Conservation (phyloP, 306 rosid genomes). For the Morella rubra region DNA sequence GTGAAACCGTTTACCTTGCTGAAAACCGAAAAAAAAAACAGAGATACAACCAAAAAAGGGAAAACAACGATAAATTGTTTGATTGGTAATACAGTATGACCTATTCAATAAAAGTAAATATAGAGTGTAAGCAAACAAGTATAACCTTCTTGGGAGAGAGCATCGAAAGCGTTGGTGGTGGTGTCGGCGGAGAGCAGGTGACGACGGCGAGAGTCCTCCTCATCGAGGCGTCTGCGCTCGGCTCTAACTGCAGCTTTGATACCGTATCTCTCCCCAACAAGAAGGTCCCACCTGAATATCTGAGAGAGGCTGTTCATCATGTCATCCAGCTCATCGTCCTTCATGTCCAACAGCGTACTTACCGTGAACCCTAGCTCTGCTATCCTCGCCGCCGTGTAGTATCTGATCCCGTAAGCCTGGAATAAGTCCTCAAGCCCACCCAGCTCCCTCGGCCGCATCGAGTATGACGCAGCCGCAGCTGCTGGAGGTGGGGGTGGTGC, state of each 20-base stretch:
- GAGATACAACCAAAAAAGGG: neutral
- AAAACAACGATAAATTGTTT: neutral
- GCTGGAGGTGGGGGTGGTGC: slow-evolving; percentile 17
- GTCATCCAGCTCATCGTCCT: slow-evolving; percentile 89
- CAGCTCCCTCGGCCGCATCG: slow-evolving; percentile 40
- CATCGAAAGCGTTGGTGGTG: slow-evolving; percentile 62
- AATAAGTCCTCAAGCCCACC: slow-evolving; percentile 79
- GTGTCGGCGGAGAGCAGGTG: slow-evolving; percentile 49
- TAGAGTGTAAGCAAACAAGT: neutral
- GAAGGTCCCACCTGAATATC: slow-evolving; percentile 82
- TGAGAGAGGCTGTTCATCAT: slow-evolving; percentile 92
- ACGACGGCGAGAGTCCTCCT: slow-evolving; percentile 57
- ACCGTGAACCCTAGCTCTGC: slow-evolving; percentile 94
- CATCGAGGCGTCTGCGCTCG: slow-evolving; percentile 73
- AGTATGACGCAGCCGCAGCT: neutral
- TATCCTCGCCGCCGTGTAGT: slow-evolving; percentile 81
- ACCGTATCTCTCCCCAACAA: slow-evolving; percentile 90
- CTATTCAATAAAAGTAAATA: neutral
- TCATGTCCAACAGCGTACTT: slow-evolving; percentile 76
- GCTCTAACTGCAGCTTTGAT: slow-evolving; percentile 91
- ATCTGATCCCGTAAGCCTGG: slow-evolving; percentile 82
- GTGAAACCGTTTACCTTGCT: neutral
- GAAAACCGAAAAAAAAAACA: neutral
- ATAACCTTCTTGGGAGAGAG: slow-evolving; percentile 88
- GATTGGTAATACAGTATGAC: neutral